Conservation (phyloP, 441 rosid genomes). For the California macrophylla region DNA sequence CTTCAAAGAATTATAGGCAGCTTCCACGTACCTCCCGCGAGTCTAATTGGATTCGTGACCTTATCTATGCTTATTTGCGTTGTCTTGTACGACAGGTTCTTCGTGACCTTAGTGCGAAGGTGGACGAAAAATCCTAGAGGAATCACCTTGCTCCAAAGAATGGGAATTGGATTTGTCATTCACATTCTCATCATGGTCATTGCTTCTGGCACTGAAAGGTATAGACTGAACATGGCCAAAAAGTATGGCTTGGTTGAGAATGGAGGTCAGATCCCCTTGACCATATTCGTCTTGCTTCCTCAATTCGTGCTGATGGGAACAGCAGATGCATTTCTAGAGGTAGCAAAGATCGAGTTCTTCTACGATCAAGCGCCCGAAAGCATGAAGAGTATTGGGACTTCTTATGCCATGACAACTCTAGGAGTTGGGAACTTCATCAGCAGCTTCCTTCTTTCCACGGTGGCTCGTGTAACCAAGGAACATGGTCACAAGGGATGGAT, state of each 20-base stretch:
- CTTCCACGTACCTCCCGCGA: conserved; percentile 68
- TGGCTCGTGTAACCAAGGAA: conserved; percentile 41
- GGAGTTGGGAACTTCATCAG: conserved; percentile 68
- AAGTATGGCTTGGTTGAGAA: conserved; percentile 42
- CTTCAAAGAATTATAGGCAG: conserved; percentile 50
- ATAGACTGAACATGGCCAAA: conserved; percentile 45
- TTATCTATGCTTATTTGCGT: conserved; percentile 58
- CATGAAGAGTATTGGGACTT: conserved; percentile 88
- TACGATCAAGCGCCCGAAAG: conserved; percentile 89
- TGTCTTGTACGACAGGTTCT: conserved; percentile 46
- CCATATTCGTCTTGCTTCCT: conserved; percentile 66
- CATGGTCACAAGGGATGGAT: conserved; percentile 64
- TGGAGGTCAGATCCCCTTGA: conserved; percentile 43
- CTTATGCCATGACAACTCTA: conserved; percentile 42
- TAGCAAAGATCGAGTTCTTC: conserved; percentile 76
- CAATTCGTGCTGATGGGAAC: conserved; percentile 74
- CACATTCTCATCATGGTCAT: conserved; percentile 55
- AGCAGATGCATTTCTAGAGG: conserved; percentile 72
- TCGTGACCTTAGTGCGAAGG: conserved; percentile 12
- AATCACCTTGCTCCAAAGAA: conserved; percentile 66
- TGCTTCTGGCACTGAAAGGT: conserved; percentile 46
- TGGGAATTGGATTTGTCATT: conserved; percentile 59
- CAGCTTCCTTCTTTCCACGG: conserved; percentile 58
- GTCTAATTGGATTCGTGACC: conserved; percentile 54
- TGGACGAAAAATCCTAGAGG: conserved; percentile 74